phyloP scores from a whole-genome alignment of 2,329 filamentous ascomycete species.

The Xylaria sp. region DNA sequence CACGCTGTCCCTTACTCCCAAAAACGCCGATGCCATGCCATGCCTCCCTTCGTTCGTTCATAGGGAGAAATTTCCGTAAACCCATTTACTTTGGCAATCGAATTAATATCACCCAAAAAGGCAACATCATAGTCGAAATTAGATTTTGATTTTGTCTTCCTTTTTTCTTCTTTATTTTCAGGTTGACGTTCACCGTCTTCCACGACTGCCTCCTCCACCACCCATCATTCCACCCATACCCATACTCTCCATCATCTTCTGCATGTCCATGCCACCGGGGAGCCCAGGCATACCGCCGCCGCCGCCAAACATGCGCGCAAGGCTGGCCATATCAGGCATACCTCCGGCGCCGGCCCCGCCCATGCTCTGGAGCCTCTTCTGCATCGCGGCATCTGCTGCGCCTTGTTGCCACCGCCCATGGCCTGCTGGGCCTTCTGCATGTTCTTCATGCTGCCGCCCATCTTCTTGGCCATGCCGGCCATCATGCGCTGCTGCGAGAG shows the following conservation, averaged over 20 bases:
- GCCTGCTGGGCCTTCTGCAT: conserved; percentile 93
- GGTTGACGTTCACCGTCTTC: conserved; percentile 32
- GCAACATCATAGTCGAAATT: no score
- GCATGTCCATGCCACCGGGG: conserved; percentile 76
- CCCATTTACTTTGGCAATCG: no score
- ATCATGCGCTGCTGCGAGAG: conserved; percentile 99
- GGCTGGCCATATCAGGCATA: conserved; percentile 81
- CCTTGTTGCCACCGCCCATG: conserved; percentile 88
- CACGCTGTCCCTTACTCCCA: background rate
- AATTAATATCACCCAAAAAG: no score
- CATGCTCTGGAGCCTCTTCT: conserved; percentile 93
- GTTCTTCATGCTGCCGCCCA: conserved; percentile 97
- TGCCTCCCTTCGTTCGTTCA: no score
- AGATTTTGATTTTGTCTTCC: no score
- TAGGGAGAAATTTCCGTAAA: no score
- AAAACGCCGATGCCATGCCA: conserved; percentile 26
- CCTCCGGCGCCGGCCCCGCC: conserved; percentile 71
- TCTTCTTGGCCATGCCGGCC: conserved; percentile 98
- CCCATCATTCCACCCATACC: conserved; percentile 65
- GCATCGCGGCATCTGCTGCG: conserved; percentile 97
- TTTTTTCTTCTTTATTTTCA: background rate
- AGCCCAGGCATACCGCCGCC: conserved; percentile 62
- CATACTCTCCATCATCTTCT: conserved; percentile 79
- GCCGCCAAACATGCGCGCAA: conserved; percentile 91
- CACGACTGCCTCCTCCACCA: conserved; percentile 44